Conservation (phyloP, 176 grass and related monocot species). For the Juncus inflexus region DNA sequence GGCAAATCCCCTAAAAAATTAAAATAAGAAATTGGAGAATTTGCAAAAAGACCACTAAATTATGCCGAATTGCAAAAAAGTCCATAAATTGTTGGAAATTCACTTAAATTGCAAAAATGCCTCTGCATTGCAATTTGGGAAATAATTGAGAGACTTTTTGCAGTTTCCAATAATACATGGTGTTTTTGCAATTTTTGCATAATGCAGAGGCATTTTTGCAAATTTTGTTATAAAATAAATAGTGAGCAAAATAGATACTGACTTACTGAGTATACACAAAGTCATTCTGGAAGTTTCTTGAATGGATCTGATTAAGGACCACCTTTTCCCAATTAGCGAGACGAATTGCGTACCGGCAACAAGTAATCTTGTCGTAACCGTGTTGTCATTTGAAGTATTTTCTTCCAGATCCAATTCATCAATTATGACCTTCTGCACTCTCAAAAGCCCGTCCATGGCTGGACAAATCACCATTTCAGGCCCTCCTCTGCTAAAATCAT, state of each 20-base stretch:
- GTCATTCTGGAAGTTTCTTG: constrained; percentile 41
- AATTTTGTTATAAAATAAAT: constrained; percentile 7
- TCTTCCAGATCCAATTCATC: constrained; percentile 11
- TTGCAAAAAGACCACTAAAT: neutral
- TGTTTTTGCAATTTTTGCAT: too few relatives aligned
- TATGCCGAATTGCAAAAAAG: too few relatives aligned
- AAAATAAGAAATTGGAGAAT: constrained; percentile 18
- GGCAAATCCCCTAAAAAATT: constrained; percentile 42
- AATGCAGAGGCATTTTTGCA: too few relatives aligned
- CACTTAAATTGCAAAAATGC: too few relatives aligned
- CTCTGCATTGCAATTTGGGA: too few relatives aligned
- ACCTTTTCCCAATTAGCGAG: constrained; percentile 34
- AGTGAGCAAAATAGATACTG: constrained; percentile 12
- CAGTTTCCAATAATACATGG: too few relatives aligned
- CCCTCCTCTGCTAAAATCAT: constrained; percentile 47
- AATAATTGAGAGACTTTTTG: too few relatives aligned
- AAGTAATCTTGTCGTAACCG: constrained; percentile 29
- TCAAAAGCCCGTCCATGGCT: constrained; percentile 47
- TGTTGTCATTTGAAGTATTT: constrained; percentile 3
- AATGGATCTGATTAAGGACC: constrained; percentile 37
- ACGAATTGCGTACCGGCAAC: constrained; percentile 37
- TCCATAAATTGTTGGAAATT: neutral
- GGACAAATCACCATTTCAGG: constrained; percentile 39
- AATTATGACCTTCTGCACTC: constrained; percentile 33
- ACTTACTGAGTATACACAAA: constrained; percentile 41